A percentile compares a stretch with the other conserved stretches of the same genome.
Conservation (phyloP, 495 filamentous ascomycete genomes). For the Copromyces sp. region DNA sequence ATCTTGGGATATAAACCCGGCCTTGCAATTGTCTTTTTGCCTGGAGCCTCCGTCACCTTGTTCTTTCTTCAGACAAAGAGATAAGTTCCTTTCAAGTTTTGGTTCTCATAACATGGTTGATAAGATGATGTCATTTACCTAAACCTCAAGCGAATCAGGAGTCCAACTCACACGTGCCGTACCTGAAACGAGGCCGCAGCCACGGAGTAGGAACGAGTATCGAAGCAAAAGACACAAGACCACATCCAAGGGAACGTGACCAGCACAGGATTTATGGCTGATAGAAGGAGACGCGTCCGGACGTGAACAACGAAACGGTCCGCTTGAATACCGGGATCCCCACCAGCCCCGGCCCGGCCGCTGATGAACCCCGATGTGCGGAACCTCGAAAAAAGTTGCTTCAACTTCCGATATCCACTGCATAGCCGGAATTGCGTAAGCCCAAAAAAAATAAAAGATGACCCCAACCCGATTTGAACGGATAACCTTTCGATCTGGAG, state of each 20-base stretch:
- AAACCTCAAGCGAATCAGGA: neutral
- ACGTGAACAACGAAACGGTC: neutral
- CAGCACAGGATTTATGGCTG: neutral
- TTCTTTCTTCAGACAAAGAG: neutral
- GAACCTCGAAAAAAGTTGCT: neutral
- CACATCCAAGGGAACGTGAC: neutral
- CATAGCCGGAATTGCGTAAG: neutral
- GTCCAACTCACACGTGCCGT: neutral
- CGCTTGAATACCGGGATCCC: neutral
- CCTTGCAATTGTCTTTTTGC: neutral
- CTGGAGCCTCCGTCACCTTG: neutral
- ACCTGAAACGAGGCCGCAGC: neutral
- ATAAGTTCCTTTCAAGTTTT: neutral
- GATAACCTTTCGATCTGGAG: conserved; percentile 39
- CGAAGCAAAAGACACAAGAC: neutral
- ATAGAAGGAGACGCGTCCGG: neutral
- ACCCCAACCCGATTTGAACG: conserved; percentile 8
- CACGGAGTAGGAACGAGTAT: neutral
- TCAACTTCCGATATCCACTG: neutral
- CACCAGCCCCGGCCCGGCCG: neutral
- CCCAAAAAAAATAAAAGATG: neutral
- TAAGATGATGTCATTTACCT: neutral
- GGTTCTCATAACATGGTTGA: neutral
- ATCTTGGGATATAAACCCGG: neutral
- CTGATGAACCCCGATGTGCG: neutral